Conservation (phyloP, 2,329 filamentous ascomycete genomes). For the Aspergillus sp. region DNA sequence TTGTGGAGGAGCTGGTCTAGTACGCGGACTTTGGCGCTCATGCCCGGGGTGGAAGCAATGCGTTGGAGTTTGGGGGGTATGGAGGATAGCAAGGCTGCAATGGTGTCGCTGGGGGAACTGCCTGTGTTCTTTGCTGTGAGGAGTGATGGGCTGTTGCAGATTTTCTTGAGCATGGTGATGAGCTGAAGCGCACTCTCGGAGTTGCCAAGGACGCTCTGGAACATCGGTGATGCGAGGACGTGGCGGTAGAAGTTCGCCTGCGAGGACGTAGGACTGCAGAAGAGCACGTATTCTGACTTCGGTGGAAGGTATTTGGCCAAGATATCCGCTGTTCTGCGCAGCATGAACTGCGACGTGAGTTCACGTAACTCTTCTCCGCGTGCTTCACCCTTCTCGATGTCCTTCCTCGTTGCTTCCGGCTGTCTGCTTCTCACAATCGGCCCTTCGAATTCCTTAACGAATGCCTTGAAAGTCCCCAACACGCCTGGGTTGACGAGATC, state of each 20-base stretch:
- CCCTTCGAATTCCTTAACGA: conserved; percentile 56
- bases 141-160: conserved; percentile 62
- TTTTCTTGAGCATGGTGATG: conserved; percentile 64
- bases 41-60: conserved; percentile 46
- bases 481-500: conserved; percentile 62
- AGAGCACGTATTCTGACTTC: conserved; percentile 60
- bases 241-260: conserved; percentile 55
- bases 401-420: conserved; percentile 52
- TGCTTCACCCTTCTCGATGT: conserved; percentile 56
- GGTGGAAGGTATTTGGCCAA: conserved; percentile 57
- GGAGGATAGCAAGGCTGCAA: conserved; percentile 42
- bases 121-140: conserved; percentile 46
- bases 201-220: conserved; percentile 54
- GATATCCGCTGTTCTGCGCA: conserved; percentile 59
- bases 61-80: conserved; percentile 49
- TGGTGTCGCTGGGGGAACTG: conserved; percentile 41
- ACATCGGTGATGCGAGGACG: conserved; percentile 57
- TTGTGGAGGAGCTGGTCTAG: conserved; percentile 57
- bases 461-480: conserved; percentile 53
- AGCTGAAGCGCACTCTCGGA: conserved; percentile 57
- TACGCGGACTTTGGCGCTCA: conserved; percentile 59
- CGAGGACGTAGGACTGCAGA: conserved; percentile 54
- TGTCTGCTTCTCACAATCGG: conserved; percentile 58
- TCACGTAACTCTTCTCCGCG: conserved; percentile 53
- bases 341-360: conserved; percentile 56